A percentile compares a stretch with the other conserved stretches of the same genome.
Evolutionary conservation across 2,329 filamentous ascomycete species (phyloP).

Genomic region (Cercospora zeae-maydis): DNA sequence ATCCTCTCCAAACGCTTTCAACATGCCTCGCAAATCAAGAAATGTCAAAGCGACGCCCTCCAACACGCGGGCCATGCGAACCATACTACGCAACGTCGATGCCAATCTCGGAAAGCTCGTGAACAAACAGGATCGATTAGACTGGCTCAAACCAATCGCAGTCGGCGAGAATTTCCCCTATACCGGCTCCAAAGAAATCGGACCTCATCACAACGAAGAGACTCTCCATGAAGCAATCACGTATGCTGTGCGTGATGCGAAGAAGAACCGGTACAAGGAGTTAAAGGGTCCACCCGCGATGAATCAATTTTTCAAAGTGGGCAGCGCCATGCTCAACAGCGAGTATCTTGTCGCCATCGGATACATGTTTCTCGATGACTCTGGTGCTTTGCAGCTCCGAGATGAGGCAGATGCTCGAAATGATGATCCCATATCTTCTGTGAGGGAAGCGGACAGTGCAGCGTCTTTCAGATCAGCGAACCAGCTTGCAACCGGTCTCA

Average conservation of each 20-base stretch:
- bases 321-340: background rate
- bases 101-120: background rate
- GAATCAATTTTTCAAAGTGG: background rate
- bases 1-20: background rate
- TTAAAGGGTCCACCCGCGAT: background rate
- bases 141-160: background rate
- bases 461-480: background rate
- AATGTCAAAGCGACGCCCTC: background rate
- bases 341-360: background rate
- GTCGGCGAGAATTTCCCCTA: background rate
- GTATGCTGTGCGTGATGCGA: background rate
- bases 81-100: background rate
- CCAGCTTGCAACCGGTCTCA: background rate
- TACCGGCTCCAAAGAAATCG: background rate
- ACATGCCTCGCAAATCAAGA: background rate
- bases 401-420: background rate
- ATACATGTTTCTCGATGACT: background rate
- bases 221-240: conserved; percentile 5
- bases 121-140: background rate
- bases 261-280: background rate
- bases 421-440: background rate
- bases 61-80: background rate
- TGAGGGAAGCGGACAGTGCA: background rate
- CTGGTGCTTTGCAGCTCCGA: background rate
- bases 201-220: background rate